phyloP scores from a whole-genome alignment of 345 rosid genomes.

The Brassica rapa region DNA sequence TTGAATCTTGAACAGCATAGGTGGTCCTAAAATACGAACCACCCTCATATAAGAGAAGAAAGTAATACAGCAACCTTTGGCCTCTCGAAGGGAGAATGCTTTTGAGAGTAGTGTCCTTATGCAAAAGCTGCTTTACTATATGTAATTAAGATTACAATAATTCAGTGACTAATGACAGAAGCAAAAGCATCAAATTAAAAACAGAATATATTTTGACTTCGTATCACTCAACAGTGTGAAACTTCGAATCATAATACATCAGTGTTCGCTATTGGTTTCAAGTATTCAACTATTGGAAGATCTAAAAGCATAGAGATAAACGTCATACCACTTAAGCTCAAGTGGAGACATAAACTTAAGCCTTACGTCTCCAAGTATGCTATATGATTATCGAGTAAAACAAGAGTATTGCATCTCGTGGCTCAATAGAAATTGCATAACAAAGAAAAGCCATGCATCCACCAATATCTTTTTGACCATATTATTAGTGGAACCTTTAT shows the following conservation, averaged over 20 bases:
- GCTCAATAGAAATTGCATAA: conserved; percentile 30
- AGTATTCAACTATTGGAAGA: conserved; percentile 22
- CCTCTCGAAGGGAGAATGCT: conserved; percentile 39
- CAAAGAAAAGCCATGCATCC: conserved; percentile 18
- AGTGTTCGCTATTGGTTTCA: conserved; percentile 33
- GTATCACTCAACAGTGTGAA: conserved; percentile 32
- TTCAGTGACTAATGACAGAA: conserved; percentile 41
- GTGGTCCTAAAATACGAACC: conserved; percentile 40
- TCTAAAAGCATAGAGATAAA: conserved; percentile 36
- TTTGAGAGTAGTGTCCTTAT: conserved; percentile 31
- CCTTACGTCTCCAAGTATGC: conserved; percentile 32
- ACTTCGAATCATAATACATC: conserved; percentile 38
- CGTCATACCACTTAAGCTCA: conserved; percentile 40
- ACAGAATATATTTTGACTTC: conserved; percentile 39
- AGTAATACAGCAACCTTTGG: conserved; percentile 41
- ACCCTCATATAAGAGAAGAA: conserved; percentile 37
- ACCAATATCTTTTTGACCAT: conserved; percentile 40
- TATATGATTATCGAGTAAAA: conserved; percentile 14
- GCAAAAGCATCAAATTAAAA: conserved; percentile 35
- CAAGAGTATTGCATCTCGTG: conserved; percentile 37
- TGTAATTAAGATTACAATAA: conserved; percentile 30
- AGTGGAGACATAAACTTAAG: conserved; percentile 44
- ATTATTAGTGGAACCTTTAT: conserved; percentile 40
- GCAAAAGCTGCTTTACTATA: conserved; percentile 36
- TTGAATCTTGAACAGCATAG: conserved; percentile 32